phyloP scores from a whole-genome alignment of 1,139 yeast species.

The Lodderomyces orthopsilosis region DNA sequence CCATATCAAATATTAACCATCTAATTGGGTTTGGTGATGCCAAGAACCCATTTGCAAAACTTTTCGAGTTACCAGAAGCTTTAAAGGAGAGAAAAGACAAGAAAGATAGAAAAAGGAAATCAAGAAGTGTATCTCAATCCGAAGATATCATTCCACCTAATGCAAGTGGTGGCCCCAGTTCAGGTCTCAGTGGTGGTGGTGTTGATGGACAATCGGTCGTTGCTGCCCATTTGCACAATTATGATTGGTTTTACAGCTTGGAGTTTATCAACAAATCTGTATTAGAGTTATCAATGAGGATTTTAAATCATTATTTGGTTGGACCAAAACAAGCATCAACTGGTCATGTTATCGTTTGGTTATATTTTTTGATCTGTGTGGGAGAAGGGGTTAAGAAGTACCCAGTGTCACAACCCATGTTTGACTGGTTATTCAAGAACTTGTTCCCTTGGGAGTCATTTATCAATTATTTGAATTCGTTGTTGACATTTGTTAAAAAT shows the following conservation, averaged over 20 bases:
- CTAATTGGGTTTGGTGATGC: conserved; percentile 75
- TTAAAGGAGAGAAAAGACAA: conserved; percentile 68
- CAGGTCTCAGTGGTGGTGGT: background rate
- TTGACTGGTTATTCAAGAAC: conserved; percentile 52
- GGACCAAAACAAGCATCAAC: conserved; percentile 73
- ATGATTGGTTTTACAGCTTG: conserved; percentile 59
- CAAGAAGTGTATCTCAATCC: conserved; percentile 26
- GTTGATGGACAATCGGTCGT: conserved; percentile 31
- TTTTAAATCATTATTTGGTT: conserved; percentile 58
- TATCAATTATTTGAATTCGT: conserved; percentile 57
- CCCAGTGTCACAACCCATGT: conserved; percentile 48
- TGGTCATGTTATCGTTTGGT: conserved; percentile 70
- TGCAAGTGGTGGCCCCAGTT: conserved; percentile 11
- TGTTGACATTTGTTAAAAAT: conserved; percentile 34
- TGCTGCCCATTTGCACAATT: conserved; percentile 45
- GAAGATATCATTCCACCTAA: conserved; percentile 12
- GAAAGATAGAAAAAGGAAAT: conserved; percentile 61
- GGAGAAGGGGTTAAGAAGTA: conserved; percentile 53
- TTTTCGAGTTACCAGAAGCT: conserved; percentile 69
- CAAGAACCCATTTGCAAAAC: conserved; percentile 68
- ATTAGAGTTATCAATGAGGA: conserved; percentile 62
- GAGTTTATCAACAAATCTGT: conserved; percentile 61
- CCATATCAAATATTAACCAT: conserved; percentile 71
- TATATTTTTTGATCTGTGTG: conserved; percentile 62
- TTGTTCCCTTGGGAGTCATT: conserved; percentile 68